Base-by-base conservation (phyloP, 1,284 basidiomycete genomes). In the Pholiota adiposa region DNA sequence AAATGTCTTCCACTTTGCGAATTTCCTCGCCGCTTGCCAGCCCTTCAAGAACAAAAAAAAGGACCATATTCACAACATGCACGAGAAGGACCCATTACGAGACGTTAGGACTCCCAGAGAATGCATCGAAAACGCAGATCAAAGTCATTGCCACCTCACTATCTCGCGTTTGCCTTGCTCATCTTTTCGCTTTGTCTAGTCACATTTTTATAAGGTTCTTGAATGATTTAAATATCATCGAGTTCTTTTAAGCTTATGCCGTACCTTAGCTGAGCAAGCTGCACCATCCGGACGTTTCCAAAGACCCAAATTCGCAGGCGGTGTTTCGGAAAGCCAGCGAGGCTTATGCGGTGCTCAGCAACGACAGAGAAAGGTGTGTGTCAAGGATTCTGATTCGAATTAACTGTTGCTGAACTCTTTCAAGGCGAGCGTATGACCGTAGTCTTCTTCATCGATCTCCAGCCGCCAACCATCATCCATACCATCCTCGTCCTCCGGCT, bases 221-320 rank as follows among this genome's bases (percentile, higher is more conserved):
- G 51, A 57, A 49, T 41, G 12, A 29, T 52, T 16, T 31, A 31
- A 12, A 8, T 7, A n/a, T 14, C 12, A 19, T 18, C 50, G 3
- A 44, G 18, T 46, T 34, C 41, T 41, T 59, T 12, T 51, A 34
- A 29, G 36, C 18, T 29, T 40, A 61, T 36, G n/a, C n/a, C 49
- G 11, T 50, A 27, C 9, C 51, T 5, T 57, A 81, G 79, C 67
- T 81, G 57, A 80, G 79, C 70, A 80, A 79, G 66, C 67, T 67
- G 59, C 77, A 80, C 59, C 79, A 81, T 63, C 79, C 79, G 3
- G 79, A 81, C 61, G 71, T 81, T 11, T 75, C 79, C 2, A 74
- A 76, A n/a, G 77, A 80, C 50, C 73, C 75, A 2, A 64, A 68
- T 29, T 79, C 79, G 4, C 70, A 67, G 34, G 71, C 74, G 9